These are phyloP conservation scores for Lodderomyces orthopsilosis DNA, from an alignment of 1,139 yeast genomes.

Conservation along the genomic window DNA sequence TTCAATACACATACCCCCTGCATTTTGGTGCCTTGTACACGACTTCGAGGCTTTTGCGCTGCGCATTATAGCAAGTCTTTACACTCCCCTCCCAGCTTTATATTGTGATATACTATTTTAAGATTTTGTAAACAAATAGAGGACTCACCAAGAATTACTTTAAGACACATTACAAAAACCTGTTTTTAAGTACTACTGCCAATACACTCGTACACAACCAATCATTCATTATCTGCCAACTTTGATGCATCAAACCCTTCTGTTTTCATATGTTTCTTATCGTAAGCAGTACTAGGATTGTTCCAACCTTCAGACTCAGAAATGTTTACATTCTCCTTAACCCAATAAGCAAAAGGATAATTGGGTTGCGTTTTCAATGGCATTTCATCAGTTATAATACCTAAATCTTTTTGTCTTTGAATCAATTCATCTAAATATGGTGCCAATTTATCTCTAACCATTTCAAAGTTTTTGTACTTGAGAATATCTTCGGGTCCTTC, in stretches of 20 bases:
- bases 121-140: neutral
- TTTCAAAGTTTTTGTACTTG: slow-evolving; percentile 59
- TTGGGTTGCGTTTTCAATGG: slow-evolving; percentile 59
- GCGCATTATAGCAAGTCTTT: neutral
- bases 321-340: slow-evolving; percentile 37
- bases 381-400: slow-evolving; percentile 53
- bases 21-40: neutral
- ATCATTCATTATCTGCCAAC: slow-evolving; percentile 22
- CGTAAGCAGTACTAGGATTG: slow-evolving; percentile 33
- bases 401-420: slow-evolving; percentile 54
- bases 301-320: slow-evolving; percentile 49
- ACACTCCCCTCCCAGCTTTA: neutral
- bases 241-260: slow-evolving; percentile 22
- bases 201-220: neutral
- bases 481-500: slow-evolving; percentile 67
- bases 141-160: neutral
- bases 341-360: slow-evolving; percentile 61
- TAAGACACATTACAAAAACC: neutral
- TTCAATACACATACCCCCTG: neutral
- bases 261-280: slow-evolving; percentile 20
- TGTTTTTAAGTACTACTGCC: neutral
- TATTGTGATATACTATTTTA: neutral
- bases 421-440: slow-evolving; percentile 58
- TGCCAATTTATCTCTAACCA: slow-evolving; percentile 55
- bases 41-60: neutral